A percentile compares a stretch with the other conserved stretches of the same genome.
Conservation (phyloP, 2,329 filamentous ascomycete species). For the Cyphellophora attinorum region DNA sequence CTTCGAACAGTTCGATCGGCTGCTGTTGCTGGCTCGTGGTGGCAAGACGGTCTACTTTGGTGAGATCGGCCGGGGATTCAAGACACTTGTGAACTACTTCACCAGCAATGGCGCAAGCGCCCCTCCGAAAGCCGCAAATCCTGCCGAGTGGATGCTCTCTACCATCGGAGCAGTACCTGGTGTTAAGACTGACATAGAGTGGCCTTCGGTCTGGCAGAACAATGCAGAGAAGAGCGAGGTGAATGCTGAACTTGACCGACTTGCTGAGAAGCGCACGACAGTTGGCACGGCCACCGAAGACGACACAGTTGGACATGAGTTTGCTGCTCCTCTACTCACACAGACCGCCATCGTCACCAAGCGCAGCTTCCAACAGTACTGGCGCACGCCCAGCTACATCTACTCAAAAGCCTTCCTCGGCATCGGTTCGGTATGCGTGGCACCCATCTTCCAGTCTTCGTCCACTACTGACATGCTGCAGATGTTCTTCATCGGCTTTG, state of each 20-base stretch:
- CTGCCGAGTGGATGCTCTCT: slow-evolving; percentile 49
- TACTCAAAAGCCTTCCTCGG: slow-evolving; percentile 52
- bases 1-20: slow-evolving; percentile 54
- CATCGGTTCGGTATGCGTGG: slow-evolving; percentile 8
- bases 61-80: slow-evolving; percentile 60
- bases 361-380: slow-evolving; percentile 59
- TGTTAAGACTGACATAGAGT: slow-evolving; percentile 52
- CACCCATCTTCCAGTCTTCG: background rate
- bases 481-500: slow-evolving; percentile 22
- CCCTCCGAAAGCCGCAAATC: slow-evolving; percentile 63
- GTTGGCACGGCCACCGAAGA: slow-evolving; percentile 29
- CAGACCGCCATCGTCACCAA: slow-evolving; percentile 63
- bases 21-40: slow-evolving; percentile 67
- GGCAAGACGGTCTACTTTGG: slow-evolving; percentile 75
- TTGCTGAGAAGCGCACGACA: slow-evolving; percentile 41
- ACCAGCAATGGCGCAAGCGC: slow-evolving; percentile 57
- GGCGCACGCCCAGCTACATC: slow-evolving; percentile 62
- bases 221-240: slow-evolving; percentile 46
- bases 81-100: slow-evolving; percentile 62
- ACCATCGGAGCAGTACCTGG: slow-evolving; percentile 39
- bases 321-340: slow-evolving; percentile 59
- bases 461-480: slow-evolving; percentile 8
- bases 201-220: slow-evolving; percentile 52
- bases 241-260: slow-evolving; percentile 46
- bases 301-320: slow-evolving; percentile 53